These are phyloP conservation scores for Sarocladiaceae sp. DNA, from an alignment of 2,329 filamentous ascomycete species.

Conservation along the genomic window DNA sequence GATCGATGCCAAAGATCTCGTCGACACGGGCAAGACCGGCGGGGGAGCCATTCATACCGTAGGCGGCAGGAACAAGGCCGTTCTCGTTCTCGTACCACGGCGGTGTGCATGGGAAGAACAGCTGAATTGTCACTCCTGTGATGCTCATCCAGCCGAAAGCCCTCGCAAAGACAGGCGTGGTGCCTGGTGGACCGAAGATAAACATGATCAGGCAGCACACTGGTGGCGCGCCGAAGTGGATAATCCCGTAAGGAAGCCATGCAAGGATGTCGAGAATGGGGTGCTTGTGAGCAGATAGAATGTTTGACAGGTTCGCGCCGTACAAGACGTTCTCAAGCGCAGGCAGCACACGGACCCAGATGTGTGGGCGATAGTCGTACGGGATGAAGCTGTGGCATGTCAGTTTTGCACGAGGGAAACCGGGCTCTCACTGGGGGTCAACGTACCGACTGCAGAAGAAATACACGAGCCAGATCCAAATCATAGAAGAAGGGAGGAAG, in stretches of 20 bases:
- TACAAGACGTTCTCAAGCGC: constrained; percentile 96
- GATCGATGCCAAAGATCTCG: constrained; percentile 80
- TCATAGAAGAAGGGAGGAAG: constrained; percentile 80
- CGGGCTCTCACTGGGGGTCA: neutral
- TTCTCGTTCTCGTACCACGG: constrained; percentile 97
- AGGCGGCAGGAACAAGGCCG: constrained; percentile 85
- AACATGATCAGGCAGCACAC: constrained; percentile 78
- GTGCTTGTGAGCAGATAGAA: constrained; percentile 85
- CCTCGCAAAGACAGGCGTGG: constrained; percentile 77
- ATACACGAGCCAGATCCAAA: constrained; percentile 82
- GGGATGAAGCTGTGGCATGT: constrained; percentile 69
- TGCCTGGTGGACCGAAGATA: constrained; percentile 82
- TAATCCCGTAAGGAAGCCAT: constrained; percentile 89
- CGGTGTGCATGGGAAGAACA: constrained; percentile 88
- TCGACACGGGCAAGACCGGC: constrained; percentile 88
- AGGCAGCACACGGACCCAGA: constrained; percentile 92
- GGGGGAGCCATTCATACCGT: constrained; percentile 84
- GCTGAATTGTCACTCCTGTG: constrained; percentile 79
- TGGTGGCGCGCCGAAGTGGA: constrained; percentile 83
- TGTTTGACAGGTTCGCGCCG: constrained; percentile 92
- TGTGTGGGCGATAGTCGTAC: constrained; percentile 81
- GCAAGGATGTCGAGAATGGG: constrained; percentile 80
- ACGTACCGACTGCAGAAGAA: constrained; percentile 92
- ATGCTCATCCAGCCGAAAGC: constrained; percentile 93
- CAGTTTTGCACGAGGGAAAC: neutral